Evolutionary conservation across 257 asterid genomes (phyloP).

Genomic region (Ehretia macrophylla): DNA sequence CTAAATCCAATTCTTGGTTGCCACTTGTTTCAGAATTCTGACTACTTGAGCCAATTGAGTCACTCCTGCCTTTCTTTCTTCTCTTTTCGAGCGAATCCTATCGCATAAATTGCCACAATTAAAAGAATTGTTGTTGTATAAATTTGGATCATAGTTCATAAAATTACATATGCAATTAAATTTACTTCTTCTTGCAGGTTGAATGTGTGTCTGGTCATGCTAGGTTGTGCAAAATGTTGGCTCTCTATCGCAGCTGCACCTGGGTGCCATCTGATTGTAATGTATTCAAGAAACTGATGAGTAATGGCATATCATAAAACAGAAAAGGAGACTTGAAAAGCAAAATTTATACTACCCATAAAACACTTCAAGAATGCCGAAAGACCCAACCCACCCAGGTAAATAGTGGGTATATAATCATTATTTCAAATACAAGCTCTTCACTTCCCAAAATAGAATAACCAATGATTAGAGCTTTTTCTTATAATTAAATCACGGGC

Average conservation of each 20-base stretch:
- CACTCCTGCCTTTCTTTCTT: conserved; percentile 33
- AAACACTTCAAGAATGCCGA: no score
- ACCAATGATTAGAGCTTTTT: no score
- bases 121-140: not conserved
- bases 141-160: not conserved
- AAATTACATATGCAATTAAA: no score
- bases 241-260: conserved; percentile 41
- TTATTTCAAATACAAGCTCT: no score
- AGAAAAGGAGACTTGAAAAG: not conserved
- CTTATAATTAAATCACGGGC: no score
- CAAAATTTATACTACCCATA: not conserved
- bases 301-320: not conserved
- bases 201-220: conserved; percentile 50
- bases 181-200: conserved; percentile 54
- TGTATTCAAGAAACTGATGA: conserved; percentile 10
- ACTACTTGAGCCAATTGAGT: conserved; percentile 35
- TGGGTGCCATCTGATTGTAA: conserved; percentile 59
- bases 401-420: no score
- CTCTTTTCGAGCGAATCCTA: conserved; percentile 46
- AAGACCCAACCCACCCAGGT: no score
- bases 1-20: conserved; percentile 77
- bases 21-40: conserved; percentile 49
- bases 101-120: not conserved
- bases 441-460: no score
- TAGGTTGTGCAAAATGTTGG: conserved; percentile 53